Percentiles rank a stretch among this genome's conserved stretches.
Conservation (phyloP, 192 early-diverging fungal genomes). For the Thoreauomyces humboldtii region DNA sequence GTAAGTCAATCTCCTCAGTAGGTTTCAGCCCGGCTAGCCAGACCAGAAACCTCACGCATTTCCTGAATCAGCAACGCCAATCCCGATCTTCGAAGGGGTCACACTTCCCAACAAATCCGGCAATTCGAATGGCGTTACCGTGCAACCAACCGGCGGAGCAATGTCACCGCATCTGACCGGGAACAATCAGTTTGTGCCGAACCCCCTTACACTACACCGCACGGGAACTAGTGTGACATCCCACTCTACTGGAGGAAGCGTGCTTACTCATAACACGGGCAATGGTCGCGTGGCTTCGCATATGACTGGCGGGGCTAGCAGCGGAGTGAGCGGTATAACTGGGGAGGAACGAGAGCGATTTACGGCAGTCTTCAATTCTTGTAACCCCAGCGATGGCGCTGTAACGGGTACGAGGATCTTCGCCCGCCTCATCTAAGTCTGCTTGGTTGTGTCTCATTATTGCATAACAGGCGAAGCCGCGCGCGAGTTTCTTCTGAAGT, state of each 20-base stretch:
- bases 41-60: constrained; percentile 4
- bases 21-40: too few relatives aligned
- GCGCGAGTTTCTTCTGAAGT: constrained; percentile 74
- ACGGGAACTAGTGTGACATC: background rate
- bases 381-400: constrained; percentile 54
- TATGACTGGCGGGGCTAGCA: constrained; percentile 2
- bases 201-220: background rate
- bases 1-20: too few relatives aligned
- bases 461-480: constrained; percentile 61
- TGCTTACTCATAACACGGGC: background rate
- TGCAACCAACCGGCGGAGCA: too few relatives aligned
- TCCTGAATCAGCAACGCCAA: background rate
- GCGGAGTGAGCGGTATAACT: too few relatives aligned
- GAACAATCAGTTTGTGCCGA: too few relatives aligned
- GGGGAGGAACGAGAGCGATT: constrained; percentile 65
- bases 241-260: too few relatives aligned
- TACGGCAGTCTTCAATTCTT: constrained; percentile 56
- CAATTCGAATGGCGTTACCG: too few relatives aligned
- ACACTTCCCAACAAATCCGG: constrained; percentile 9
- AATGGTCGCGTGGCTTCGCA: constrained; percentile 7
- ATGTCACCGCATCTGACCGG: too few relatives aligned
- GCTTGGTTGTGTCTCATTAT: background rate
- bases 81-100: constrained; percentile 28
- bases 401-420: constrained; percentile 26
- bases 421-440: too few relatives aligned